Percentiles rank a stretch among this genome's conserved stretches.
These are phyloP conservation scores for Xylaria palmicola DNA, from an alignment of 495 filamentous ascomycete species.

Conservation along the genomic window DNA sequence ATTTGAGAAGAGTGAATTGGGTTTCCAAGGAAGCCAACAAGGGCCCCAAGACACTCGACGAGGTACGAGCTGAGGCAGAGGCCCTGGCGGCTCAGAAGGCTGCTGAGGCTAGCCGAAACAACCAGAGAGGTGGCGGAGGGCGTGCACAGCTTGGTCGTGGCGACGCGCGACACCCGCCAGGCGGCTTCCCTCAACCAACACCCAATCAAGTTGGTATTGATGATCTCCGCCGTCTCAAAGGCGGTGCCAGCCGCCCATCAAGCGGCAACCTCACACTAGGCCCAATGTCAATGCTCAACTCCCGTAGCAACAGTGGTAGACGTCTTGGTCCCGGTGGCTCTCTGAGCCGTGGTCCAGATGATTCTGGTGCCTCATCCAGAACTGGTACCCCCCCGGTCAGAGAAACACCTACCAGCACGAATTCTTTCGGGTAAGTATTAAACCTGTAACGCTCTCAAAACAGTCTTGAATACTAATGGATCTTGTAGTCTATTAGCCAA, in stretches of 20 bases:
- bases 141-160: constrained; percentile 75
- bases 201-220: constrained; percentile 81
- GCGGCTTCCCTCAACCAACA: constrained; percentile 59
- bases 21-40: constrained; percentile 82
- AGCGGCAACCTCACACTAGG: constrained; percentile 69
- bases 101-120: constrained; percentile 58
- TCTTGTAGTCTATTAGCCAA: constrained; percentile 47
- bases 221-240: constrained; percentile 78
- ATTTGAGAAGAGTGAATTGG: constrained; percentile 76
- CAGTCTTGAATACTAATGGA: constrained; percentile 9
- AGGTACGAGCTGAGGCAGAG: constrained; percentile 80
- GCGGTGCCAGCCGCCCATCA: constrained; percentile 50
- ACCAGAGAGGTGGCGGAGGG: constrained; percentile 62
- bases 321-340: constrained; percentile 72
- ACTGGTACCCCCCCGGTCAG: constrained; percentile 82
- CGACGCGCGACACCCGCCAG: constrained; percentile 78
- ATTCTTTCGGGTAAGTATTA: constrained; percentile 81
- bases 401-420: constrained; percentile 67
- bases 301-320: constrained; percentile 78
- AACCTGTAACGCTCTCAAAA: not conserved
- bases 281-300: constrained; percentile 75
- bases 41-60: constrained; percentile 92
- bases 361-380: constrained; percentile 72
- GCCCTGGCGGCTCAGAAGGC: constrained; percentile 71
- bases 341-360: constrained; percentile 69